Evolutionary conservation across 2,329 filamentous ascomycete species (phyloP).

Genomic region (Aspergillus fumigatiaffinis): DNA sequence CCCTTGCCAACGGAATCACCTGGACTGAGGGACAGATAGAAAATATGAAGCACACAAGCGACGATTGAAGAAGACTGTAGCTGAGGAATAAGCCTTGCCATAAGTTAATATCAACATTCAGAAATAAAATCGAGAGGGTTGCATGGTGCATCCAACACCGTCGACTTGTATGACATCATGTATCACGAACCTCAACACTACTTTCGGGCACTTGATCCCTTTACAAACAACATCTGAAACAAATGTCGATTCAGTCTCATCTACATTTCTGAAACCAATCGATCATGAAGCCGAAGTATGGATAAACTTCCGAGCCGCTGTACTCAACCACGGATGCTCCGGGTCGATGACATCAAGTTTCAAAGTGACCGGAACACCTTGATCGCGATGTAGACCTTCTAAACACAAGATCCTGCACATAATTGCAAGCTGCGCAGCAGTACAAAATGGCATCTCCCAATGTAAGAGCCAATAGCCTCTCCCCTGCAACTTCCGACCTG

Average conservation of each 20-base stretch:
- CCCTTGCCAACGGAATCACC: no score
- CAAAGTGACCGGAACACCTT: neutral
- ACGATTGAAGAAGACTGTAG: no score
- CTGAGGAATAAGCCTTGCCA: no score
- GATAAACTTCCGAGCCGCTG: neutral
- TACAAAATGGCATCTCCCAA: neutral
- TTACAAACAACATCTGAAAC: neutral
- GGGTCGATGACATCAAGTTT: neutral
- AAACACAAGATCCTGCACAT: neutral
- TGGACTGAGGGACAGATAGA: no score
- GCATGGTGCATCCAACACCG: neutral
- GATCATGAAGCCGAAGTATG: neutral
- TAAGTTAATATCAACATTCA: no score
- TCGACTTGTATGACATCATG: neutral
- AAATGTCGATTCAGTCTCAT: neutral
- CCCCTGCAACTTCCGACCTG: constrained; percentile 1
- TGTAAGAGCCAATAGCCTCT: neutral
- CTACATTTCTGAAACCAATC: neutral
- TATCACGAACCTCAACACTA: neutral
- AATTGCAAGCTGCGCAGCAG: neutral
- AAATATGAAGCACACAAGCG: no score
- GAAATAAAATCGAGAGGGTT: no score
- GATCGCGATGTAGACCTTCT: neutral
- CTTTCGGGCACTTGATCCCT: constrained; percentile 2
- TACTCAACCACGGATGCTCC: neutral